Percentiles rank a stretch among this genome's conserved stretches.
phyloP scores from a whole-genome alignment of 2,329 filamentous ascomycete genomes.

The Colletotrichum spinosum region DNA sequence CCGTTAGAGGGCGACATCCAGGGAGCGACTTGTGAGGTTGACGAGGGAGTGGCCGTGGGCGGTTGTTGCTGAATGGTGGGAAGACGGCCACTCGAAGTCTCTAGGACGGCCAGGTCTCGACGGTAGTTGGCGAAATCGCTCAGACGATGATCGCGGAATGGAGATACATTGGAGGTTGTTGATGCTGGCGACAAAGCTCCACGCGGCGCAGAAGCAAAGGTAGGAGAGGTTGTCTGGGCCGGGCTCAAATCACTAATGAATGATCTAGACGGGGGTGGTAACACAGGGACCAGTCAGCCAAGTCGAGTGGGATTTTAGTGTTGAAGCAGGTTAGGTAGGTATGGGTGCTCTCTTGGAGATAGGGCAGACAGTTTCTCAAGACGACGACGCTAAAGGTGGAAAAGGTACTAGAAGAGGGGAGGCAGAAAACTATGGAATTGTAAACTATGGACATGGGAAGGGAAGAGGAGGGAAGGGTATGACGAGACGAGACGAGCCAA shows the following conservation, averaged over 20 bases:
- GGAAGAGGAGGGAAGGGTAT: too few relatives aligned
- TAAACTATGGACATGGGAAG: slow-evolving; percentile 10
- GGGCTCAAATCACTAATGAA: slow-evolving; percentile 51
- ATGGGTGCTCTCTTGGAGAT: slow-evolving; percentile 10
- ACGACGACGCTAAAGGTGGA: too few relatives aligned
- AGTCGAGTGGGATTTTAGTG: neutral
- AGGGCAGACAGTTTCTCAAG: neutral
- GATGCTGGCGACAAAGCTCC: slow-evolving; percentile 56
- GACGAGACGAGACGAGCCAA: too few relatives aligned
- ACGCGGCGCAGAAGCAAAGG: slow-evolving; percentile 57
- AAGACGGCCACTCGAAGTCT: slow-evolving; percentile 67
- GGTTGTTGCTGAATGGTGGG: slow-evolving; percentile 71
- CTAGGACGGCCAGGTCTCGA: slow-evolving; percentile 77
- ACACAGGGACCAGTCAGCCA: slow-evolving; percentile 36
- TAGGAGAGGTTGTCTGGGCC: slow-evolving; percentile 49
- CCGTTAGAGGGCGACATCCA: slow-evolving; percentile 64
- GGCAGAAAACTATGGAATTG: slow-evolving; percentile 35
- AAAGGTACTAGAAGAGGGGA: too few relatives aligned
- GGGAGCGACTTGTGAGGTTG: slow-evolving; percentile 66
- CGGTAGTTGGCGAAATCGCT: slow-evolving; percentile 77
- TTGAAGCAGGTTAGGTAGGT: neutral
- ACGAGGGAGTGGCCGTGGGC: slow-evolving; percentile 65
- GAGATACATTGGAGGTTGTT: slow-evolving; percentile 57
- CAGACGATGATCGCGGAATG: slow-evolving; percentile 68
- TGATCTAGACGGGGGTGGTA: slow-evolving; percentile 38